phyloP scores from a whole-genome alignment of 2,329 filamentous ascomycete genomes.

The Ophiostoma triangulosporum region DNA sequence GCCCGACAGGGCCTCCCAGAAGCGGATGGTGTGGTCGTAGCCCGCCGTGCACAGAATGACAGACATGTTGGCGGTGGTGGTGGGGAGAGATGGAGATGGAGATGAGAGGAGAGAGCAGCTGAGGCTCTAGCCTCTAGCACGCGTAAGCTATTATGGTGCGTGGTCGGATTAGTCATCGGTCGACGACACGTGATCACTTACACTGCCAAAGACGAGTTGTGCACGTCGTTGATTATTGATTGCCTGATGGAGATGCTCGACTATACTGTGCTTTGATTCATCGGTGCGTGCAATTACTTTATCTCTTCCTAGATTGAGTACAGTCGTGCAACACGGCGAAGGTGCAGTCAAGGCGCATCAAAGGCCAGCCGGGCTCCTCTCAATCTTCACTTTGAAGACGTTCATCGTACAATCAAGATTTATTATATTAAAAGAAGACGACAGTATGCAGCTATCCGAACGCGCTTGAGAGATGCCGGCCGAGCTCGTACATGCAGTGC shows the following conservation, averaged over 20 bases:
- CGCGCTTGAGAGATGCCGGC: not conserved
- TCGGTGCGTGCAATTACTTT: no score
- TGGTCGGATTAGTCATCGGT: not conserved
- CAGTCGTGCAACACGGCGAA: no score
- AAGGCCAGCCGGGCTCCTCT: not conserved
- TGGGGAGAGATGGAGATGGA: not conserved
- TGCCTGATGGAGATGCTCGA: no score
- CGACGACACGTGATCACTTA: not conserved
- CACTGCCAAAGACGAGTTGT: no score
- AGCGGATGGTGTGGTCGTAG: conserved; percentile 54
- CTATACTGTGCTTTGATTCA: no score
- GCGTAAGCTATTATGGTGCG: no score
- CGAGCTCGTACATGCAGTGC: not conserved
- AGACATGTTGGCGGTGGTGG: conserved; percentile 30
- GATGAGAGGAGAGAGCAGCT: no score
- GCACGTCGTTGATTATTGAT: no score
- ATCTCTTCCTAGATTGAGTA: no score
- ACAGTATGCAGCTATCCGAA: not conserved
- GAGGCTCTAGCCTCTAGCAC: no score
- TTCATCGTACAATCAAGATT: no score
- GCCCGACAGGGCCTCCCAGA: conserved; percentile 96
- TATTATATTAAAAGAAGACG: no score
- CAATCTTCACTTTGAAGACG: not conserved
- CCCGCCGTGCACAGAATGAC: conserved; percentile 51
- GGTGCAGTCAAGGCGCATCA: not conserved